Conservation (phyloP, 306 rosid species). For the Fragaria iinumae region DNA sequence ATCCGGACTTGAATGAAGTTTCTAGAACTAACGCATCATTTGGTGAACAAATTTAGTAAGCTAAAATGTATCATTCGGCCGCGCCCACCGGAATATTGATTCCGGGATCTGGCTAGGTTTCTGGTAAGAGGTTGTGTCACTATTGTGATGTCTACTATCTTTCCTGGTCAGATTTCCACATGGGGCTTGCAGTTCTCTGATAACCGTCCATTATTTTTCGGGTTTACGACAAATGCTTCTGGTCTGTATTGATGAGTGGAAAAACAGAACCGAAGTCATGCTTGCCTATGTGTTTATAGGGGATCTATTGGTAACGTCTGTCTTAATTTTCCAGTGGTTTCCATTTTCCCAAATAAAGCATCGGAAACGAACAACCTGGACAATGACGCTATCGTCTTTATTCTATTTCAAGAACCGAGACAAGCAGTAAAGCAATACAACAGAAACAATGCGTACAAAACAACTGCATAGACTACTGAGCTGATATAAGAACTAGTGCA, state of each 20-base stretch:
- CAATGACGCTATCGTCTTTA: neutral
- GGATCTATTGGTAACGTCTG: neutral
- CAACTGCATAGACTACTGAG: neutral
- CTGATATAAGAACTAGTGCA: neutral
- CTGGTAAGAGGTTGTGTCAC: neutral
- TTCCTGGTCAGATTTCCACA: neutral
- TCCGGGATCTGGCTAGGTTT: neutral
- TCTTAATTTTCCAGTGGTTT: neutral
- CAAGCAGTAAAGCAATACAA: neutral
- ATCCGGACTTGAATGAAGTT: neutral
- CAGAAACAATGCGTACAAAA: conserved; percentile 1
- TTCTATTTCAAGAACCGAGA: neutral
- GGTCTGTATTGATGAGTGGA: neutral
- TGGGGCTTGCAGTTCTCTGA: neutral
- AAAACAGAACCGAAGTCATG: neutral
- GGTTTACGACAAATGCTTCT: neutral
- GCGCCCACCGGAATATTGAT: neutral
- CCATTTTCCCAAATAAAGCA: neutral
- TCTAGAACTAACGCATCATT: too few species aligned
- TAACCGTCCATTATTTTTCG: neutral
- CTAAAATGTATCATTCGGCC: neutral
- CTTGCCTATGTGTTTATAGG: neutral
- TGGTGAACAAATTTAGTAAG: too few species aligned
- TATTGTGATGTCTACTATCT: neutral
- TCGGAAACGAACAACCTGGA: conserved; percentile 1